These are phyloP conservation scores for Helianthus annuus DNA, from an alignment of 129 eudicot species.

Conservation along the genomic window DNA sequence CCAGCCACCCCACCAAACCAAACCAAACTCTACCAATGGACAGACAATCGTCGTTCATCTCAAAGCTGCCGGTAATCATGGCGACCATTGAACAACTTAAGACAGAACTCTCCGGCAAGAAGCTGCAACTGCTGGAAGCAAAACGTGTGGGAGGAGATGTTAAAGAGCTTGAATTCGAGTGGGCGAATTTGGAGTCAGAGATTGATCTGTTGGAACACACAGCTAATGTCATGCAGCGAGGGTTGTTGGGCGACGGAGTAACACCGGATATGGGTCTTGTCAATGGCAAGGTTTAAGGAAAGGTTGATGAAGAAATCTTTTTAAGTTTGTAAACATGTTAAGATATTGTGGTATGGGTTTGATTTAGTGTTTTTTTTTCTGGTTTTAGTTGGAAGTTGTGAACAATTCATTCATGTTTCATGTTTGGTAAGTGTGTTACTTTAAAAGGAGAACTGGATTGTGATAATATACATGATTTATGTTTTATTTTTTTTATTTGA, in stretches of 20 bases:
- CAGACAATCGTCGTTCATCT: constrained; percentile 29
- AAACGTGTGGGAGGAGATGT: constrained; percentile 22
- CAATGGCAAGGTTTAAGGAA: constrained; percentile 12
- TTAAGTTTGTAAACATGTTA: neutral
- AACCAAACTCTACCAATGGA: neutral
- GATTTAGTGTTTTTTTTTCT: neutral
- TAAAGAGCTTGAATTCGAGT: constrained; percentile 24
- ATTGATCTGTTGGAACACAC: constrained; percentile 26
- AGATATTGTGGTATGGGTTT: neutral
- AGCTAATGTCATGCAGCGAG: constrained; percentile 24
- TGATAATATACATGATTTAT: neutral
- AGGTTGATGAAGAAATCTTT: neutral
- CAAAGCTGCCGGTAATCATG: constrained; percentile 27
- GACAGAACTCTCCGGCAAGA: constrained; percentile 22
- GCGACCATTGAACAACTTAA: constrained; percentile 9
- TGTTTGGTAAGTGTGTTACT: no score
- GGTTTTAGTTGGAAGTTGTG: neutral
- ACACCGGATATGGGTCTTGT: constrained; percentile 22
- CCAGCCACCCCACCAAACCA: neutral
- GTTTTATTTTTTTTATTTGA: neutral
- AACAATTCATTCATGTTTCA: neutral
- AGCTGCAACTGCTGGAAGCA: constrained; percentile 24
- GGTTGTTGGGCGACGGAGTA: neutral
- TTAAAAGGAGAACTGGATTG: neutral
- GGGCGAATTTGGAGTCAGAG: constrained; percentile 24